Evolutionary conservation across 2,329 filamentous ascomycete genomes (phyloP), one percentile per base, ranked within the genome.

Genomic region (Didymella glomerata): DNA sequence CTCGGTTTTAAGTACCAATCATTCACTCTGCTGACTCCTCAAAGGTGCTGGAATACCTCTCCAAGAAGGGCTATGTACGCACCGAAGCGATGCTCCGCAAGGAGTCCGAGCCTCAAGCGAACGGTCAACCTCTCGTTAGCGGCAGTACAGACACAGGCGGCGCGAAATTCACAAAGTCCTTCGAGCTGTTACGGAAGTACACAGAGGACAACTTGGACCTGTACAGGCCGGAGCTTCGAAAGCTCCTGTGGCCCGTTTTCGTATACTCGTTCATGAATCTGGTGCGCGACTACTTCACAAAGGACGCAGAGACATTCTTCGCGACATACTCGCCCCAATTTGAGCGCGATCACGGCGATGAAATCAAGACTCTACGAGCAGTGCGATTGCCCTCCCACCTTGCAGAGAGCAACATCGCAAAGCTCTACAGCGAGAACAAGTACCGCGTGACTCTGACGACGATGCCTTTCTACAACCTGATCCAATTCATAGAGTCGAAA

Each of bases 71-170:
- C 0, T 99, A 97, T 78, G 93, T 89, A 53, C 86, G 90, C 24
- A 98, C 95, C 0, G 95, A 99, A 77, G 91, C 94, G 20, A 91
- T 95, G 75, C 91, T 99, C 52, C 88, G 95, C 42, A 90, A 92
- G 76, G 95, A 99, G 77, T 96, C 93, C 1, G 88, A 91, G 24
- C 88, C 93, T 67, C 84, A 95, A 41, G 91, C 94, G 22, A 91
- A 93, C 75, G 93, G 93, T 9, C 87, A 90, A 58, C 91, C 92
- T 2, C 85, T 94, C 32, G 84, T 88, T 47, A 78, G 80, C 48
- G 76, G 83, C 53, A 86, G 86, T 18, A 90, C 92, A 61, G 90
- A 92, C 41, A 71, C 69, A 57, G 90, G 91, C 0, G 89, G 90
- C 8, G 87, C 88, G 51, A 95, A 91, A 76, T 97, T 94, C 71